Evolutionary conservation across 2,329 filamentous ascomycete genomes (phyloP).

Genomic region (Phaeophleospora eucalypticola): DNA sequence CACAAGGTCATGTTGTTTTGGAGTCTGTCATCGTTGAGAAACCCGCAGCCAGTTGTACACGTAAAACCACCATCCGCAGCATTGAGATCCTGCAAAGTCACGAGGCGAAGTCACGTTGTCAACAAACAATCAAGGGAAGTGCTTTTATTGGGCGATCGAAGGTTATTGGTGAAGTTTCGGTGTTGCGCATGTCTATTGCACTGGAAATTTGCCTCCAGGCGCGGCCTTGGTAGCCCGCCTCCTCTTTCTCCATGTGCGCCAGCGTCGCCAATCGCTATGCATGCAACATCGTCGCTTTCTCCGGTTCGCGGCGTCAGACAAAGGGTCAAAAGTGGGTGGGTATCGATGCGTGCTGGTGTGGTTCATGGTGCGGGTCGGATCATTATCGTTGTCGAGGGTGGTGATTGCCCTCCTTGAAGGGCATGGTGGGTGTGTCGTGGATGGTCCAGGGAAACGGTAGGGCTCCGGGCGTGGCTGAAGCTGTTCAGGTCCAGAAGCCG

Average conservation of each 20-base stretch:
- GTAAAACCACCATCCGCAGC: too few species aligned
- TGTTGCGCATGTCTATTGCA: neutral
- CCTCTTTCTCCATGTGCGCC: neutral
- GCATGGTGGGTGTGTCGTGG: neutral
- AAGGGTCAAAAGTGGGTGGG: constrained; percentile 12
- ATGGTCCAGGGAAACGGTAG: neutral
- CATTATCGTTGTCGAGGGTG: constrained; percentile 3
- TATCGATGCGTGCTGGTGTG: constrained; percentile 15
- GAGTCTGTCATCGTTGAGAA: too few species aligned
- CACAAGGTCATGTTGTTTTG: too few species aligned
- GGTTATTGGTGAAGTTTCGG: neutral
- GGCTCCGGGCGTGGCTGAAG: neutral
- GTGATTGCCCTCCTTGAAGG: constrained; percentile 3
- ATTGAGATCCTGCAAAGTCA: too few species aligned
- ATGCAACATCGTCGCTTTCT: constrained; percentile 1
- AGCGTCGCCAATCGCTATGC: neutral
- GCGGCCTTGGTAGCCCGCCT: neutral
- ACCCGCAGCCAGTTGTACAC: too few species aligned
- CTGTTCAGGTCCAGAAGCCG: neutral
- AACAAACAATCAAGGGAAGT: too few species aligned
- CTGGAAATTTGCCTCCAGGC: neutral
- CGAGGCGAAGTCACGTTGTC: too few species aligned
- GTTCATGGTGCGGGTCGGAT: neutral
- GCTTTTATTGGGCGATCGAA: too few species aligned
- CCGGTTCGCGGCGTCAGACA: constrained; percentile 6